These are phyloP conservation scores for Colletotrichum sp. DNA, from an alignment of 2,329 filamentous ascomycete genomes.

Conservation along the genomic window DNA sequence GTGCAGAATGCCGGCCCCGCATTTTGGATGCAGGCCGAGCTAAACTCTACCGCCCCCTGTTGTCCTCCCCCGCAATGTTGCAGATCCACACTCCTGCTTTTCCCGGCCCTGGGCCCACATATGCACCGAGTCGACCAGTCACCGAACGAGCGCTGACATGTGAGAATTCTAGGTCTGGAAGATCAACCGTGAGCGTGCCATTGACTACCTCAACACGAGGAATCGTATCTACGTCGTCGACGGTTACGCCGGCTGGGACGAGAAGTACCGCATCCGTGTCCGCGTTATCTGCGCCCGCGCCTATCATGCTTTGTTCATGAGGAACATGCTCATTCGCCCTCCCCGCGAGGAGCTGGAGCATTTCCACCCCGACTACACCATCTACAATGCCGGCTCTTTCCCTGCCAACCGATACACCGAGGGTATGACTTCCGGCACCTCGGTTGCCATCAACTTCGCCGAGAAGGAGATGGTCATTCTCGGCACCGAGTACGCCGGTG, in stretches of 20 bases:
- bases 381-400: slow-evolving; percentile 99
- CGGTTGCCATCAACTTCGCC: slow-evolving; percentile 97
- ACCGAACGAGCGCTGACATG: slow-evolving; percentile 10
- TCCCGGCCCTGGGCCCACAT: background rate
- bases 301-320: slow-evolving; percentile 99
- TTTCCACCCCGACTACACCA: slow-evolving; percentile 99
- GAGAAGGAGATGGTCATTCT: slow-evolving; percentile 99
- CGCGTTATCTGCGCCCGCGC: slow-evolving; percentile 98
- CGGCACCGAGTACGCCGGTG: slow-evolving; percentile 96
- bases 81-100: background rate
- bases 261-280: slow-evolving; percentile 96
- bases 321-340: slow-evolving; percentile 99
- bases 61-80: background rate
- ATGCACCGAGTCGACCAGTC: background rate
- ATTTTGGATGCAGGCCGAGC: slow-evolving; percentile 6
- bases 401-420: slow-evolving; percentile 97
- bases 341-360: slow-evolving; percentile 88
- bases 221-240: slow-evolving; percentile 99
- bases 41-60: background rate
- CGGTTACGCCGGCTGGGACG: slow-evolving; percentile 97
- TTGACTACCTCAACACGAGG: slow-evolving; percentile 99
- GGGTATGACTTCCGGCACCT: slow-evolving; percentile 98
- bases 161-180: slow-evolving; percentile 81
- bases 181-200: slow-evolving; percentile 97
- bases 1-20: slow-evolving; percentile 1